phyloP scores from a whole-genome alignment of 176 grass and related monocot species.

The Chrysopogon serrulatus region DNA sequence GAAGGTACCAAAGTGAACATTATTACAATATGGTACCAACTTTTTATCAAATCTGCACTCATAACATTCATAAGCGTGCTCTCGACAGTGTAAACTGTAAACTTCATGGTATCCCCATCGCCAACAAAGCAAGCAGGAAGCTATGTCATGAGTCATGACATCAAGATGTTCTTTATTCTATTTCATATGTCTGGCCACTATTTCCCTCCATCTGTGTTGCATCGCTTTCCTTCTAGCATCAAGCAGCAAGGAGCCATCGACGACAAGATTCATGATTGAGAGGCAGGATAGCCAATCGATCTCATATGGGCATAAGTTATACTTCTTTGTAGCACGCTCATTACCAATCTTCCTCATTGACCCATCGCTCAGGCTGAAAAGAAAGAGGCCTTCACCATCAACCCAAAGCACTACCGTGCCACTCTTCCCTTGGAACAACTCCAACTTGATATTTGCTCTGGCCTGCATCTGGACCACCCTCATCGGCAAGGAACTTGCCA shows the following conservation, averaged over 20 bases:
- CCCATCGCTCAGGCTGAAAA: conserved; percentile 20
- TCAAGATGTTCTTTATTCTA: background rate
- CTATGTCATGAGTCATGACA: background rate
- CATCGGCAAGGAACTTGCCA: conserved; percentile 4
- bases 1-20: background rate
- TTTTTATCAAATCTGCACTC: background rate
- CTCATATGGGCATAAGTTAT: conserved; percentile 17
- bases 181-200: background rate
- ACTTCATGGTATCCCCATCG: background rate
- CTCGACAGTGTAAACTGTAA: background rate
- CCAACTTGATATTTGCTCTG: background rate
- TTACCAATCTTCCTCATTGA: conserved; percentile 15
- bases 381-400: conserved; percentile 5
- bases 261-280: background rate
- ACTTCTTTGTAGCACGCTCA: conserved; percentile 16
- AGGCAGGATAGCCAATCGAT: conserved; percentile 38
- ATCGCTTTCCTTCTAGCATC: background rate
- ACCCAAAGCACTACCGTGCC: conserved; percentile 6
- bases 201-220: conserved; percentile 19
- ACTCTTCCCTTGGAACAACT: conserved; percentile 31
- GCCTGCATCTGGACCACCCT: background rate
- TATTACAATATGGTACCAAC: background rate
- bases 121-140: background rate
- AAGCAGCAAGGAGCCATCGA: background rate
- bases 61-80: background rate